Base-by-base conservation (phyloP, 2,329 filamentous ascomycete genomes). In the Hypoxylon sp. region DNA sequence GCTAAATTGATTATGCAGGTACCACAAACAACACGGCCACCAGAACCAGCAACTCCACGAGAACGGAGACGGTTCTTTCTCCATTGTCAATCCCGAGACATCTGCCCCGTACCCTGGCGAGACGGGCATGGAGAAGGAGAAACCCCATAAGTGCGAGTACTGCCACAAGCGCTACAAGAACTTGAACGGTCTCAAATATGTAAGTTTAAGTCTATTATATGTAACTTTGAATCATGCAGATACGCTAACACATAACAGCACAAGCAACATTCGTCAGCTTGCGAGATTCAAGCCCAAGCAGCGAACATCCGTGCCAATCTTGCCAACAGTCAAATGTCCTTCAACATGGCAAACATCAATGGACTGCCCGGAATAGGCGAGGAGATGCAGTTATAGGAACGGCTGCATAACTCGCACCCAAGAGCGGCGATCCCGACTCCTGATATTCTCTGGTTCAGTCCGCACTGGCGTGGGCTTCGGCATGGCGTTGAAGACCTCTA, bases 141-240 rank as follows among this genome's bases (percentile, higher is more conserved):
- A 99, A 83, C 96, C 96, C 2, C 98, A 98, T 78, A 94, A 94
- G 76, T 99, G 96, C 79, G 94, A 98, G 70, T 91, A 94, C 9
- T 99, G 96, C 77, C 94, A 95, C 74, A 99, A 99, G 84, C 91
- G 96, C 55, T 99, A 99, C 83, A 99, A 99, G 89, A 99, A 99
- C 77, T 81, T 99, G 66, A 99, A 99, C 80, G 96, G 96, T 5
- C 87, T 99, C 68, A 99, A 99, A 88, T 99, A 99, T 77, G 88
- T 90, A 81, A 80, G 88, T 81, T 39, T 39, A 9, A 43, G 37
- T 34, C 34, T 9, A 25, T 29, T n/a, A 19, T 5, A 32, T 21
- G 1, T n/a, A n/a, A n/a, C n/a, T n/a, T n/a, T 27, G 14, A 39
- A 25, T n/a, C 1, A 30, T 9, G 25, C 2, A 34, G 14, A 34